phyloP scores from a whole-genome alignment of 75 land plant species.

The Pinus tabuliformis region DNA sequence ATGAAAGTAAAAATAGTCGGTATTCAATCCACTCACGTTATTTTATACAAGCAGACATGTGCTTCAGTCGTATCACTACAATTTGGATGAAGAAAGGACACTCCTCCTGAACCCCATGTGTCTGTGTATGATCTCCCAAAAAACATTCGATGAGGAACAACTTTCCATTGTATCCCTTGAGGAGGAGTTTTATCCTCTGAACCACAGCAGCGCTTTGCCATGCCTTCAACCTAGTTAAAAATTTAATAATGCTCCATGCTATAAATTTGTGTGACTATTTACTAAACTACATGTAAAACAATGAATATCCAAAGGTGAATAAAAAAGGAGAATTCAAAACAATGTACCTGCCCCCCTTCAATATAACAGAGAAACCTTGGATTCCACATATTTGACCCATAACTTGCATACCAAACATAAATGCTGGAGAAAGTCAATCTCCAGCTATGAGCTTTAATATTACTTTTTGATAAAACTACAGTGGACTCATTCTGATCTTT shows the following conservation, averaged over 20 bases:
- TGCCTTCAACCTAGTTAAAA: constrained; percentile 68
- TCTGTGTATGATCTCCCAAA: constrained; percentile 61
- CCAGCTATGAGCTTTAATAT: constrained; percentile 25
- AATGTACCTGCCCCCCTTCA: constrained; percentile 16
- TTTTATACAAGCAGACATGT: constrained; percentile 69
- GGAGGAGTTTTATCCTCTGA: constrained; percentile 65
- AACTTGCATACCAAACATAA: constrained; percentile 88
- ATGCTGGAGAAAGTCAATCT: constrained; percentile 35
- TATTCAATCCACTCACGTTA: constrained; percentile 67
- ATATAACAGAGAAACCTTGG: constrained; percentile 86
- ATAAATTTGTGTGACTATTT: too few relatives aligned
- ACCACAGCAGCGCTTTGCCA: constrained; percentile 64
- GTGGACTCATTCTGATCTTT: not conserved
- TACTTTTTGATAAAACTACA: constrained; percentile 11
- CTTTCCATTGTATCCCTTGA: constrained; percentile 54
- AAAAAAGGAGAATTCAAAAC: not conserved
- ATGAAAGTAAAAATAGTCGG: not conserved
- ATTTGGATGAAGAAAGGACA: constrained; percentile 83
- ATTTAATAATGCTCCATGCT: not conserved
- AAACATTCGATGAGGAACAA: constrained; percentile 67
- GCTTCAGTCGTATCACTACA: constrained; percentile 24
- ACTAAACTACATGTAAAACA: not conserved
- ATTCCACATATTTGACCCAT: constrained; percentile 91
- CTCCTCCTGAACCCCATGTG: constrained; percentile 93
- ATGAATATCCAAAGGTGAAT: not conserved